Percentiles rank a stretch among this genome's conserved stretches.
Conservation (phyloP, 768 basidiomycete species). For the Lactarius tabidus region DNA sequence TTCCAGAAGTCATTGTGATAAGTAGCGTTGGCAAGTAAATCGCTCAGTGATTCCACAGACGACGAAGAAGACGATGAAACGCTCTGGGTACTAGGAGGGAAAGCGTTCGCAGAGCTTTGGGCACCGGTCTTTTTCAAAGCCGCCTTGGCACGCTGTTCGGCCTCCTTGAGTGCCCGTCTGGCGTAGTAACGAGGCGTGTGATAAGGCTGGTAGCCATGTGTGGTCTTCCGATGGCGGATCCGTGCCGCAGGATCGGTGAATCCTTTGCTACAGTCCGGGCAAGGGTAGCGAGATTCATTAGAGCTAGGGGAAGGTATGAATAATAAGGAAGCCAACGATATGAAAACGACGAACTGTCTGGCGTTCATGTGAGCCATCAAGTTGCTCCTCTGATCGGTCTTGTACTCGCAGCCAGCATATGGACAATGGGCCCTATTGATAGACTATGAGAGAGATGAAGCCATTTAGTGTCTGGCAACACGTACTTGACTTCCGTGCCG, state of each 20-base stretch:
- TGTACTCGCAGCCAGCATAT: conserved; percentile 1
- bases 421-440: conserved; percentile 11
- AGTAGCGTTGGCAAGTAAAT: not conserved
- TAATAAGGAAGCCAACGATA: not conserved
- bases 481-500: conserved; percentile 13
- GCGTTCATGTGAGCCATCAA: conserved; percentile 1
- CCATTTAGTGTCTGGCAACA: not conserved
- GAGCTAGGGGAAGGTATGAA: not conserved
- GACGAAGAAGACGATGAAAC: too few relatives aligned
- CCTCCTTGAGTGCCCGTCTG: not conserved
- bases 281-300: not conserved
- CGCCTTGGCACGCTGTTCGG: not conserved
- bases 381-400: conserved; percentile 4
- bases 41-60: not conserved
- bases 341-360: conserved; percentile 9
- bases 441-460: not conserved
- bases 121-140: not conserved
- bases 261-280: not conserved
- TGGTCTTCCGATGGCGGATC: conserved; percentile 9
- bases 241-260: conserved; percentile 8
- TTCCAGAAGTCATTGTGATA: conserved; percentile 15
- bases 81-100: not conserved
- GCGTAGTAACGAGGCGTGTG: conserved; percentile 3
- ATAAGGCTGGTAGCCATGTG: conserved; percentile 12
- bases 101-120: not conserved